Base-by-base conservation (phyloP, 768 basidiomycete species). In the Rhizopogon vesiculosus region DNA sequence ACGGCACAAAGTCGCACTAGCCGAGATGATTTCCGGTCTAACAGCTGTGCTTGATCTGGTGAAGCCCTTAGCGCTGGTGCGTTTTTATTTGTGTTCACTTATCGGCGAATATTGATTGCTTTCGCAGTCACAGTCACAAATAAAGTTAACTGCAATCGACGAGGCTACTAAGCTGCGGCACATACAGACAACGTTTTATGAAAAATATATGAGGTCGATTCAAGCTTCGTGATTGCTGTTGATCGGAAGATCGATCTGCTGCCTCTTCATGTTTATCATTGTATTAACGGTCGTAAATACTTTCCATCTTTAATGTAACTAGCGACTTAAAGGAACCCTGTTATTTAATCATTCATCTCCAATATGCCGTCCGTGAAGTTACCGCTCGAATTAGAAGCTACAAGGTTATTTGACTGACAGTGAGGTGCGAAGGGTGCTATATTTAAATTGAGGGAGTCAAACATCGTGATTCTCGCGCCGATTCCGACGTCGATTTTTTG, bases 21-120 rank as follows among this genome's bases (percentile, higher is more conserved):
- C 86, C 28, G 84, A 85, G 62, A 92, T 93, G 87, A 79, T 85
- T 45, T 74, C 80, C 3, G 76, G 78, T n/a, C 64, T 93, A 56
- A 77, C 87, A 41, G 69, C 70, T 18, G 72, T 80, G 40, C 76
- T 87, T 38, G 85, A 88, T 64, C 80, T 78, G 56, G 73, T 80
- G 49, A 79, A 77, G 54, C 87, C 87, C 9, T 68, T 82, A 4
- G 76, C 78, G 13, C 64, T 90, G 69, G 90, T 89, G 59, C 54
- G 84, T 77, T 54, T 12, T 19, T 56, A 12, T 35, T 52, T 38
- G 12, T 19, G 33, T 45, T 22, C 57, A 25, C 25, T 4, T 18
- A 46, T 33, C 16, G 31, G 64, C 59, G 46, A 54, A 39, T 29
- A 7, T 43, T 13, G 13, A 13, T 45, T 22, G 31, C 38, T 25